Conservation (phyloP, 352 stramenopile genomes). For the Globisporangium alternatum region DNA sequence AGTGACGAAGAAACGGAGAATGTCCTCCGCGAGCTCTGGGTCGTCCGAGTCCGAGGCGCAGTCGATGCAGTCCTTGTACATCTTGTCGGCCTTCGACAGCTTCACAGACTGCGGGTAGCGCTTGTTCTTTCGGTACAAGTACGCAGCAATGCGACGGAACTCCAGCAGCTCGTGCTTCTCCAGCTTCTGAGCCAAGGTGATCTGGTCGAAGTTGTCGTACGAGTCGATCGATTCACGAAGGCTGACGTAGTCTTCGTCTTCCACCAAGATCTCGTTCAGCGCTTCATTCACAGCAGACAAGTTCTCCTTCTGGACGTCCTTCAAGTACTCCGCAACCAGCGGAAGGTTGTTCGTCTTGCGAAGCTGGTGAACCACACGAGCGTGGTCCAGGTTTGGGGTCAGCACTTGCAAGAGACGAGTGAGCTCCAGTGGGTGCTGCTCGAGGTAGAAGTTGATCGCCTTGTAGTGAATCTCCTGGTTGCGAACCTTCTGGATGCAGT, state of each 20-base stretch:
- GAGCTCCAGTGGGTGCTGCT: constrained; percentile 96
- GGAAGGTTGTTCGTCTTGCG: constrained; percentile 96
- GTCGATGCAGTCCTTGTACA: constrained; percentile 99
- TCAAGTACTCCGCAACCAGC: constrained; percentile 97
- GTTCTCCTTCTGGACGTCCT: constrained; percentile 98
- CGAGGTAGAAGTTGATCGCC: constrained; percentile 98
- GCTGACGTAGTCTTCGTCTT: constrained; percentile 98
- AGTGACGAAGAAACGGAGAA: constrained; percentile 99
- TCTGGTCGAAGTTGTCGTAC: constrained; percentile 99
- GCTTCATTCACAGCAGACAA: constrained; percentile 98
- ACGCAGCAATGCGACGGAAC: constrained; percentile 99
- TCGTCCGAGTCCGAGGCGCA: constrained; percentile 96
- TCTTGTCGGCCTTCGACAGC: constrained; percentile 99
- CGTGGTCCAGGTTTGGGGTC: constrained; percentile 98
- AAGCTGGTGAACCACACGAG: constrained; percentile 98
- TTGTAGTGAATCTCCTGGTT: constrained; percentile 99
- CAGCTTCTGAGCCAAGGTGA: constrained; percentile 97
- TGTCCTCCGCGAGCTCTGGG: constrained; percentile 94
- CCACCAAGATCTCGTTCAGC: constrained; percentile 95
- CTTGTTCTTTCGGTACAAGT: constrained; percentile 99
- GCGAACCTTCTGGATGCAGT: constrained; percentile 98
- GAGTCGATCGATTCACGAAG: constrained; percentile 97
- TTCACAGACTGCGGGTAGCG: constrained; percentile 97
- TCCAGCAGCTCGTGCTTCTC: constrained; percentile 99
- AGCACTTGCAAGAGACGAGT: constrained; percentile 97